Evolutionary conservation across 176 grass and related monocot species (phyloP).

Genomic region (Poa annua): DNA sequence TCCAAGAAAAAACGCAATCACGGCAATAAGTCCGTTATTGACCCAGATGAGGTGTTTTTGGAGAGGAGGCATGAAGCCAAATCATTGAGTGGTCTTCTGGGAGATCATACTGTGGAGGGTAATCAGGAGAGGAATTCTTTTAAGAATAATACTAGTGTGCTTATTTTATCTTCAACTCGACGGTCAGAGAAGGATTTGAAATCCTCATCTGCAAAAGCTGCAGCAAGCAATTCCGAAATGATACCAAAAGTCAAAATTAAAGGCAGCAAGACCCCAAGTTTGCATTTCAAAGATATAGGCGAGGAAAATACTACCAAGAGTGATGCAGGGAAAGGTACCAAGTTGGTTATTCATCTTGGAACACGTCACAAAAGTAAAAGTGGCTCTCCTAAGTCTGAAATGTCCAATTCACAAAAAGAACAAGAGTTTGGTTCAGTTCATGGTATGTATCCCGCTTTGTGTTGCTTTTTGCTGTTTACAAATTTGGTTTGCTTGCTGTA

Average conservation of each 20-base stretch:
- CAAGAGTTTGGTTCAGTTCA: too few species aligned
- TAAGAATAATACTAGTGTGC: constrained; percentile 47
- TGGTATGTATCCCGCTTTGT: constrained; percentile 62
- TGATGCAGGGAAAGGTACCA: constrained; percentile 76
- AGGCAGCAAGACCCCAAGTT: constrained; percentile 60
- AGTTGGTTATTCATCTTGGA: constrained; percentile 98
- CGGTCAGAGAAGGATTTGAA: constrained; percentile 54
- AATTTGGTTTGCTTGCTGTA: constrained; percentile 40
- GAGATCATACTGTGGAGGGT: constrained; percentile 52
- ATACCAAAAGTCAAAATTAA: constrained; percentile 77
- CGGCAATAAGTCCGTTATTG: constrained; percentile 45
- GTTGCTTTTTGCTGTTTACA: constrained; percentile 36
- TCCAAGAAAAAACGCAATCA: constrained; percentile 72
- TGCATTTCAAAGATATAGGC: constrained; percentile 66
- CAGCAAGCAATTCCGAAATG: constrained; percentile 40
- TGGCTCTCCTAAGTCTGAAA: too few species aligned
- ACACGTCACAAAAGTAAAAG: too few species aligned
- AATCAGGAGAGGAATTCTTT: constrained; percentile 46
- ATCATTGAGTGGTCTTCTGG: constrained; percentile 58
- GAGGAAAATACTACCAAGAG: constrained; percentile 63
- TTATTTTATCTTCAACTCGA: constrained; percentile 56
- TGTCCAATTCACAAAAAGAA: too few species aligned
- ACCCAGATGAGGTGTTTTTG: constrained; percentile 61
- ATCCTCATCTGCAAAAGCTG: constrained; percentile 38
- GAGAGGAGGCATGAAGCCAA: constrained; percentile 62